phyloP scores from a whole-genome alignment of 345 rosid species.

The Syzygium aromaticum region DNA sequence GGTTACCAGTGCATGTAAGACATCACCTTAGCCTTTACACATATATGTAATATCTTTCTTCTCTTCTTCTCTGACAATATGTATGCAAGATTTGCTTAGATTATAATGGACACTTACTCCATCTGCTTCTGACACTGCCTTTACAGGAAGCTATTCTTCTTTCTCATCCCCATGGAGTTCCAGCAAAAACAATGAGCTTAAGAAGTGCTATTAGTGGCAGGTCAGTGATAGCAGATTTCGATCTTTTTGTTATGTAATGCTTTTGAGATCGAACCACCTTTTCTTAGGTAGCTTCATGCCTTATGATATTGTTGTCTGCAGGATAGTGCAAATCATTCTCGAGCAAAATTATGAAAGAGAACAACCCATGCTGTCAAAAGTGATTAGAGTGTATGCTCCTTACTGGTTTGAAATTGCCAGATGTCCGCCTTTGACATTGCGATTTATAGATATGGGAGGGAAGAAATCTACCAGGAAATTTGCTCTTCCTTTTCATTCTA shows the following conservation, averaged over 20 bases:
- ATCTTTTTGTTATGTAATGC: slow-evolving; percentile 1
- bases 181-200: slow-evolving; percentile 68
- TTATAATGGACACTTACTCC: neutral
- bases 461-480: slow-evolving; percentile 42
- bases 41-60: neutral
- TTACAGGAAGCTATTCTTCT: slow-evolving; percentile 82
- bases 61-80: neutral
- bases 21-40: neutral
- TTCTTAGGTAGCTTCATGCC: neutral
- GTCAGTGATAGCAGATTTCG: slow-evolving; percentile 18
- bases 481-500: slow-evolving; percentile 43
- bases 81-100: neutral
- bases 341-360: slow-evolving; percentile 79
- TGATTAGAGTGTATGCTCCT: slow-evolving; percentile 77
- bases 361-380: slow-evolving; percentile 41
- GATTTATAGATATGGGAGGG: slow-evolving; percentile 46
- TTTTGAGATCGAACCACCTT: neutral
- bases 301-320: slow-evolving; percentile 15
- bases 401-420: slow-evolving; percentile 81
- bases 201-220: slow-evolving; percentile 90
- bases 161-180: slow-evolving; percentile 68
- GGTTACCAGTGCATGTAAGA: slow-evolving; percentile 76
- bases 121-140: neutral
- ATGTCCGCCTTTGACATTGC: slow-evolving; percentile 75
- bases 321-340: slow-evolving; percentile 74